phyloP scores from a whole-genome alignment of 2,329 filamentous ascomycete genomes.

The Bimuria novae-zelandiae region DNA sequence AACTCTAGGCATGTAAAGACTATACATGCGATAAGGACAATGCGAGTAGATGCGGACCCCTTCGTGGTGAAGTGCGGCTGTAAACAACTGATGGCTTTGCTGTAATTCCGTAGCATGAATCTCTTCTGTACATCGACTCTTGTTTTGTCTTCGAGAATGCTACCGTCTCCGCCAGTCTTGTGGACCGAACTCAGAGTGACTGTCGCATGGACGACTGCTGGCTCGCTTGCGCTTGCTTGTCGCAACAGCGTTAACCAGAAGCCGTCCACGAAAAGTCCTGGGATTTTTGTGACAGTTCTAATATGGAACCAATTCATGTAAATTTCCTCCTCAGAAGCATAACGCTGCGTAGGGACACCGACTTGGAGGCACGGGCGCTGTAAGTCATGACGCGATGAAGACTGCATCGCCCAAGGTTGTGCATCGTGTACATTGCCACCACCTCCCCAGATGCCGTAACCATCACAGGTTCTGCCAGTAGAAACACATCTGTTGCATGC shows the following conservation, averaged over 20 bases:
- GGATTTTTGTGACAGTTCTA: not conserved
- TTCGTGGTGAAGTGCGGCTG: slow-evolving; percentile 25
- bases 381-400: not conserved
- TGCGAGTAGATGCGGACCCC: slow-evolving; percentile 33
- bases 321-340: not conserved
- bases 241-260: slow-evolving; percentile 2
- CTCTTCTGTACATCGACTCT: slow-evolving; percentile 26
- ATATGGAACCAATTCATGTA: slow-evolving; percentile 2
- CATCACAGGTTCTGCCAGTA: slow-evolving; percentile 46
- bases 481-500: slow-evolving; percentile 42
- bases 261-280: not conserved
- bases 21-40: slow-evolving; percentile 50
- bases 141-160: slow-evolving; percentile 7
- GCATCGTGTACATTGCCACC: slow-evolving; percentile 29
- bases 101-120: slow-evolving; percentile 48
- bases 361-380: slow-evolving; percentile 8
- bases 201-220: slow-evolving; percentile 10
- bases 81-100: slow-evolving; percentile 46
- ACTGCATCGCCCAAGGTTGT: not conserved
- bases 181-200: slow-evolving; percentile 44
- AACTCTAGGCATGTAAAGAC: slow-evolving; percentile 50
- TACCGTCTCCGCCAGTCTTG: slow-evolving; percentile 12
- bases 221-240: not conserved
- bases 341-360: not conserved
- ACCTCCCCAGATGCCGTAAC: slow-evolving; percentile 52